These are phyloP conservation scores for Sporisorium reilianum DNA, from an alignment of 1,284 basidiomycete species.

Conservation along the genomic window DNA sequence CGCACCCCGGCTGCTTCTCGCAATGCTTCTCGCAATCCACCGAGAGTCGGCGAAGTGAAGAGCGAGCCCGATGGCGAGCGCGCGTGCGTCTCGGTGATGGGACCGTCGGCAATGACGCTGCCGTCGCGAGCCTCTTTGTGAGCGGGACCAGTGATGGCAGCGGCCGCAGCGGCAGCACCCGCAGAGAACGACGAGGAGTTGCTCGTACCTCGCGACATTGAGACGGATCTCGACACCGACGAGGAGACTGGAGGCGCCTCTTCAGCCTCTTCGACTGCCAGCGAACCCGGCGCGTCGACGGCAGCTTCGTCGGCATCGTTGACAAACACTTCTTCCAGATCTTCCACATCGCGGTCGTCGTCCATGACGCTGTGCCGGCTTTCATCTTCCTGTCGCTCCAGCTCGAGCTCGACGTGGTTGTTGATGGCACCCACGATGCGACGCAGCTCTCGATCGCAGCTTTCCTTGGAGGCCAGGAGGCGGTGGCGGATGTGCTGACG, in stretches of 20 bases:
- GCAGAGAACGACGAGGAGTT: constrained; percentile 37
- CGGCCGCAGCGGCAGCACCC: constrained; percentile 34
- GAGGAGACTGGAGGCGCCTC: neutral
- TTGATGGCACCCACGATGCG: constrained; percentile 93
- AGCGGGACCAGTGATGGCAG: constrained; percentile 26
- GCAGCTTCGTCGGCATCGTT: constrained; percentile 33
- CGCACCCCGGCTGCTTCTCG: constrained; percentile 35
- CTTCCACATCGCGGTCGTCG: constrained; percentile 57
- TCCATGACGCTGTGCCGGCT: constrained; percentile 24
- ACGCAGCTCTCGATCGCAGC: constrained; percentile 93
- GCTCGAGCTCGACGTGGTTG: constrained; percentile 88
- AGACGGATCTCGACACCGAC: constrained; percentile 15
- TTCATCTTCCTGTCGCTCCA: constrained; percentile 78
- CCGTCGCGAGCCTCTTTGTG: constrained; percentile 10
- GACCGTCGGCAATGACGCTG: neutral
- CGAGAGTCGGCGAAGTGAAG: constrained; percentile 38
- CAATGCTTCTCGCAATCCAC: constrained; percentile 40
- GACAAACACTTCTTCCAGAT: constrained; percentile 74
- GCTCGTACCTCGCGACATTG: constrained; percentile 40
- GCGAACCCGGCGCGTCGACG: constrained; percentile 3
- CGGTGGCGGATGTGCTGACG: constrained; percentile 91
- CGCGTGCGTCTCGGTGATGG: constrained; percentile 16
- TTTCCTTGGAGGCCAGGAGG: constrained; percentile 90
- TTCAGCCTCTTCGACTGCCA: constrained; percentile 3
- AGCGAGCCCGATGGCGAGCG: constrained; percentile 28